Evolutionary conservation across 257 asterid genomes (phyloP).

Genomic region (Nicotiana sylvestris): DNA sequence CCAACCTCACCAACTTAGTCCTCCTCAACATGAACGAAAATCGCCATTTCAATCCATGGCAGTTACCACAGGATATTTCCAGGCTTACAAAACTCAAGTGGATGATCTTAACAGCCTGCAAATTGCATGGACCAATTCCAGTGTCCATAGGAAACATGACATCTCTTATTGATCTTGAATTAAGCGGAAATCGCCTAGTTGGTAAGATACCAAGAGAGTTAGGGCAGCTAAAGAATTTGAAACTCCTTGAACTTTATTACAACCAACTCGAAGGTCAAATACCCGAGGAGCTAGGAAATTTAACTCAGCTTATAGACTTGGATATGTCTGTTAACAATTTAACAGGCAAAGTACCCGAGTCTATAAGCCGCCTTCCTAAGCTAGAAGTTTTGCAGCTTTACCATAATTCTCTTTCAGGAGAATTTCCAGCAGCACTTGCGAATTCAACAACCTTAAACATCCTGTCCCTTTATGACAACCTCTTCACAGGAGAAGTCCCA

Average conservation of each 20-base stretch:
- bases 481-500: slow-evolving; percentile 68
- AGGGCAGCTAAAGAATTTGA: slow-evolving; percentile 47
- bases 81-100: slow-evolving; percentile 36
- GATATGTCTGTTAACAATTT: slow-evolving; percentile 78
- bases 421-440: slow-evolving; percentile 53
- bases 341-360: slow-evolving; percentile 52
- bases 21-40: slow-evolving; percentile 58
- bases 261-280: slow-evolving; percentile 70
- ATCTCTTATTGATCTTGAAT: slow-evolving; percentile 68
- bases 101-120: slow-evolving; percentile 58
- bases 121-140: slow-evolving; percentile 52
- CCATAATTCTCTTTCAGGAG: slow-evolving; percentile 65
- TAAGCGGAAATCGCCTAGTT: slow-evolving; percentile 53
- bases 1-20: slow-evolving; percentile 64
- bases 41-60: slow-evolving; percentile 43
- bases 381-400: slow-evolving; percentile 60
- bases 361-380: slow-evolving; percentile 66
- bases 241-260: slow-evolving; percentile 77
- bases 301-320: slow-evolving; percentile 47
- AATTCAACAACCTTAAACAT: slow-evolving; percentile 54
- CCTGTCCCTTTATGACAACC: slow-evolving; percentile 69
- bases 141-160: slow-evolving; percentile 56
- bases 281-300: slow-evolving; percentile 71
- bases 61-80: slow-evolving; percentile 47
- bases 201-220: slow-evolving; percentile 69